These are phyloP conservation scores for Heliocybe sulcata DNA, from an alignment of 1,284 basidiomycete species.

Conservation along the genomic window DNA sequence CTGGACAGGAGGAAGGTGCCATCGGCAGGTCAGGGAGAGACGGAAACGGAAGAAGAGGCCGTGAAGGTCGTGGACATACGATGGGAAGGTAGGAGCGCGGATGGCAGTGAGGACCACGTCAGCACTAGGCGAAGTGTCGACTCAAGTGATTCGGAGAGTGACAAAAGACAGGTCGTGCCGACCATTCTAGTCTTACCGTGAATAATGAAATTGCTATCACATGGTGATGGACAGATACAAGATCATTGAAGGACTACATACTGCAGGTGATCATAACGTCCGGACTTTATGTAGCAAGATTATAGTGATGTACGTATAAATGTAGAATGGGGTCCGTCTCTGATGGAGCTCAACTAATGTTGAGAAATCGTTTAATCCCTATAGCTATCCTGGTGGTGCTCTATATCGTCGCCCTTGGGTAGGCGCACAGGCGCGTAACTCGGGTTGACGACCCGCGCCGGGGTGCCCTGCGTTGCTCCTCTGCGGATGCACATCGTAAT, in stretches of 20 bases:
- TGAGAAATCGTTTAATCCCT: not conserved
- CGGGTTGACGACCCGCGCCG: not conserved
- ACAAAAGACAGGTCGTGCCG: not conserved
- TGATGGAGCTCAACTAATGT: too few relatives aligned
- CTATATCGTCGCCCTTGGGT: not conserved
- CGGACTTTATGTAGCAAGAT: not conserved
- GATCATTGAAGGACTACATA: not conserved
- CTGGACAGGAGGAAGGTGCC: slow-evolving; percentile 38
- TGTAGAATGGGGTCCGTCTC: too few relatives aligned
- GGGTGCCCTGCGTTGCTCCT: not conserved
- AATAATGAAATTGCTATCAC: not conserved
- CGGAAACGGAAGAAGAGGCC: slow-evolving; percentile 32
- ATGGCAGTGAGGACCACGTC: slow-evolving; percentile 6
- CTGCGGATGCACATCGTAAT: not conserved
- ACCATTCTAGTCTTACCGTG: not conserved
- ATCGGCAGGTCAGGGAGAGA: slow-evolving; percentile 5
- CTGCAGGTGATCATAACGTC: not conserved
- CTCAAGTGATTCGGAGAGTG: not conserved
- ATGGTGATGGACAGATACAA: too few relatives aligned
- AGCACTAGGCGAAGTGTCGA: not conserved
- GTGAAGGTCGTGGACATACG: slow-evolving; percentile 49
- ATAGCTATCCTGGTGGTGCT: not conserved
- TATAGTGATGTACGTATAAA: not conserved
- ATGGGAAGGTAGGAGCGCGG: slow-evolving; percentile 24
- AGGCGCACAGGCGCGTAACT: not conserved